Evolutionary conservation across 2,329 filamentous ascomycete species (phyloP).

Genomic region (Fusarium robinianum): DNA sequence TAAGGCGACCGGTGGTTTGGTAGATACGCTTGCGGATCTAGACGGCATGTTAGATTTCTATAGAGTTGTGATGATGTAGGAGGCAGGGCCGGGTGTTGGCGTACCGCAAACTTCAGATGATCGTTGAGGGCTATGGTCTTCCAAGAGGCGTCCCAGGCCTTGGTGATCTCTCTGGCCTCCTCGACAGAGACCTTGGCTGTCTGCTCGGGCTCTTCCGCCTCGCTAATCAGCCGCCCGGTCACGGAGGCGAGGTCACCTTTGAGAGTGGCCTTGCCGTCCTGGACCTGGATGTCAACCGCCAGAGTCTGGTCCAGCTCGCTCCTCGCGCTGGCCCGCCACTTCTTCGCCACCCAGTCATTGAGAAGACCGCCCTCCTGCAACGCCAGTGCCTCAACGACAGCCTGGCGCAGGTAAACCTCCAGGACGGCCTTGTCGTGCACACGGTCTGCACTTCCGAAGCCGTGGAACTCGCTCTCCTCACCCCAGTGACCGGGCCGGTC

Average conservation of each 20-base stretch:
- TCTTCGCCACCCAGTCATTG: conserved; percentile 39
- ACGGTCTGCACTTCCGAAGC: conserved; percentile 49
- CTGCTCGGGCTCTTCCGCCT: conserved; percentile 33
- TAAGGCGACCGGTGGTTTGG: conserved; percentile 76
- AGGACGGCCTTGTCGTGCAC: conserved; percentile 51
- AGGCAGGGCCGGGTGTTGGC: conserved; percentile 43
- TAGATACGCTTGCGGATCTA: conserved; percentile 81
- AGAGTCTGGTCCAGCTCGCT: conserved; percentile 44
- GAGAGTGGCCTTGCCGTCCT: conserved; percentile 48
- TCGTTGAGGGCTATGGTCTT: conserved; percentile 61
- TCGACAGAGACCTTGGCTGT: conserved; percentile 39
- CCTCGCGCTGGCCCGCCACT: conserved; percentile 41
- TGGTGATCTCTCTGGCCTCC: conserved; percentile 49
- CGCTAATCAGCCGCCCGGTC: conserved; percentile 40
- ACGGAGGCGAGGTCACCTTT: conserved; percentile 45
- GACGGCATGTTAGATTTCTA: conserved; percentile 27
- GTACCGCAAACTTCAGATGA: conserved; percentile 73
- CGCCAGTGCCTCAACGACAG: conserved; percentile 57
- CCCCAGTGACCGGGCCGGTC: conserved; percentile 58
- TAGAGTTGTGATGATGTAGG: neutral
- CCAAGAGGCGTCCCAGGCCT: conserved; percentile 60
- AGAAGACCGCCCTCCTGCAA: conserved; percentile 43
- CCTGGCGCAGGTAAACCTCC: conserved; percentile 54
- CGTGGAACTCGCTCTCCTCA: conserved; percentile 48
- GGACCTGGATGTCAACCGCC: conserved; percentile 45